These are phyloP conservation scores for Dactylorhiza incarnata DNA, from an alignment of 106 monocot genomes.

Conservation along the genomic window DNA sequence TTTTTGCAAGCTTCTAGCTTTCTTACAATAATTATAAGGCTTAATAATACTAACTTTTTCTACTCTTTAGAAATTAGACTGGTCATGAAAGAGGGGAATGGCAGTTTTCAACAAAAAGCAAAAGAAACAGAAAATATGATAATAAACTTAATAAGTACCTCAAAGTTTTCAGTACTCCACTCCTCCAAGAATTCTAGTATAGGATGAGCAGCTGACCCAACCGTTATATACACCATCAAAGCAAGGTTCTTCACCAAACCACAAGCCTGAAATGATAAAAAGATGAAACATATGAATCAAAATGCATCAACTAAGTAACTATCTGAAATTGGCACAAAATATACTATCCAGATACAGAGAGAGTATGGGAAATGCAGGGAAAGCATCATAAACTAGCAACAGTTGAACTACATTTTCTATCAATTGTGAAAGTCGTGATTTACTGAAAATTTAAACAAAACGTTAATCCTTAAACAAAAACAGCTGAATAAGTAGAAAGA, in stretches of 20 bases:
- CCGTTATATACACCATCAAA: constrained; percentile 97
- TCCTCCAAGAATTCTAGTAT: constrained; percentile 96
- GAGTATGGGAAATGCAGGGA: neutral
- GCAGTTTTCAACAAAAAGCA: neutral
- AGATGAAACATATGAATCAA: neutral
- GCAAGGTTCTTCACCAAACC: constrained; percentile 97
- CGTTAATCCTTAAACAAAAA: neutral
- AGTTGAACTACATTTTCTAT: neutral
- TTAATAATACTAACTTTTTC: neutral
- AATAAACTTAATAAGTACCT: constrained; percentile 32
- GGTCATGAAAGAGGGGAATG: neutral
- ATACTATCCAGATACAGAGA: neutral
- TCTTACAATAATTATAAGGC: neutral
- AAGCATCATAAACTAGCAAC: neutral
- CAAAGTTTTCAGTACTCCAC: constrained; percentile 97
- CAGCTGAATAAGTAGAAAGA: neutral
- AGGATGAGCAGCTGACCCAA: constrained; percentile 94
- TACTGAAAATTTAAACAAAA: neutral
- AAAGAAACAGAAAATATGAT: neutral
- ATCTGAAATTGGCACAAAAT: neutral
- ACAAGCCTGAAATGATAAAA: constrained; percentile 54
- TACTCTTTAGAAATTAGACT: neutral
- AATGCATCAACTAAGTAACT: neutral
- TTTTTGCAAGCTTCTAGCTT: neutral
- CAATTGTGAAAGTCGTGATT: neutral